Percentiles rank a stretch among this genome's conserved stretches.
phyloP scores from a whole-genome alignment of 495 filamentous ascomycete genomes.

The Penicillium alfredii region DNA sequence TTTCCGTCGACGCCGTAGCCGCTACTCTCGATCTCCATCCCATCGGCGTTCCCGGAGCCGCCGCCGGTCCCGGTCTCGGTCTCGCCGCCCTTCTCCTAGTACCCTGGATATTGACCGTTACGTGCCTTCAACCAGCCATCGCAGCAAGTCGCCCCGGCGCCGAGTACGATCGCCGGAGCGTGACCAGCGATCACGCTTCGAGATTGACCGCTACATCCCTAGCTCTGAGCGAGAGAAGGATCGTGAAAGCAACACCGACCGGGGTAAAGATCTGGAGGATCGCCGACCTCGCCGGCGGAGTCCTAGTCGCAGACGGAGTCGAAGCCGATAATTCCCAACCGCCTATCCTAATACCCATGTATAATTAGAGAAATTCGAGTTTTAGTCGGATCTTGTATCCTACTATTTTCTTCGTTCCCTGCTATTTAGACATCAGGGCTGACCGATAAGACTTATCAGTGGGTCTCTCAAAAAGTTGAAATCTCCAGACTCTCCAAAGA shows the following conservation, averaged over 20 bases:
- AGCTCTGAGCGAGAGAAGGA: constrained; percentile 29
- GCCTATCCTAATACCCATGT: constrained; percentile 13
- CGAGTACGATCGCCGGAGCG: constrained; percentile 35
- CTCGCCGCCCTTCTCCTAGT: constrained; percentile 22
- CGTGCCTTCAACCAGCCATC: constrained; percentile 40
- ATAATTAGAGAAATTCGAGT: constrained; percentile 3
- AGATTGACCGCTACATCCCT: constrained; percentile 54
- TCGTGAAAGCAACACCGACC: constrained; percentile 21
- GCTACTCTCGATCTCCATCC: constrained; percentile 21
- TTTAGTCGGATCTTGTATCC: neutral
- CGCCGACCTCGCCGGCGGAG: constrained; percentile 15
- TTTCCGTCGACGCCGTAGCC: constrained; percentile 22
- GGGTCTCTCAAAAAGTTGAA: constrained; percentile 27
- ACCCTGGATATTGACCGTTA: constrained; percentile 47
- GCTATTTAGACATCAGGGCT: too few relatives aligned
- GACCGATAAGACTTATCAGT: constrained; percentile 15
- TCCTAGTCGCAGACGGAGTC: constrained; percentile 11
- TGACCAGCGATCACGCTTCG: constrained; percentile 18
- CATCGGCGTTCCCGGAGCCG: constrained; percentile 20
- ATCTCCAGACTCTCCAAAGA: constrained; percentile 6
- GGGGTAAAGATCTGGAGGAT: constrained; percentile 25
- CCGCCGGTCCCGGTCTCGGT: constrained; percentile 23
- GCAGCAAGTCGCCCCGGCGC: constrained; percentile 42
- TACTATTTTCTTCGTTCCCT: too few relatives aligned
- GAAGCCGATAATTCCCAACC: too few relatives aligned